These are phyloP conservation scores for Colletotrichum sp. DNA, from an alignment of 2,329 filamentous ascomycete genomes.

Conservation along the genomic window DNA sequence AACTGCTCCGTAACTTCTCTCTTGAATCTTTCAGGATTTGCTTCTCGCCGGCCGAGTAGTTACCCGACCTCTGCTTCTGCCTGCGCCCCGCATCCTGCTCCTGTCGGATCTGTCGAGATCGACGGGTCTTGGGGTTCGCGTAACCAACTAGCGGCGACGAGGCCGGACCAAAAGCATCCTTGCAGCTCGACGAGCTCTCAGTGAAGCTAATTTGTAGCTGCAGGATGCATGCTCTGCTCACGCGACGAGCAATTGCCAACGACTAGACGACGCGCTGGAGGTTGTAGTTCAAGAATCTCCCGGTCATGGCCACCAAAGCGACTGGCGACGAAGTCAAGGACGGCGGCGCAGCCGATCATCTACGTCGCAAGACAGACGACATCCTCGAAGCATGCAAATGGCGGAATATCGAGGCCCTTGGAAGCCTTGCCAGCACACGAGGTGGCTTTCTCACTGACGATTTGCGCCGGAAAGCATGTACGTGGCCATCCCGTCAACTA, in stretches of 20 bases:
- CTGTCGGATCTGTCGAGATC: background rate
- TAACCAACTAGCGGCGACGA: background rate
- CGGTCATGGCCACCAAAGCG: background rate
- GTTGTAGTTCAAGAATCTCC: background rate
- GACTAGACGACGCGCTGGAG: background rate
- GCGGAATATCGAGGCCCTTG: constrained; percentile 61
- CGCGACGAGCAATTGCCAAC: background rate
- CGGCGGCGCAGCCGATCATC: constrained; percentile 5
- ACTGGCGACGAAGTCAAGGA: background rate
- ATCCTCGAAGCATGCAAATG: constrained; percentile 66
- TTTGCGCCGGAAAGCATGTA: constrained; percentile 79
- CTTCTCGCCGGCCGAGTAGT: background rate
- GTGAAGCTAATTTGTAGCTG: background rate
- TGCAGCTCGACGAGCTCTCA: background rate
- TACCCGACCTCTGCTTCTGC: background rate
- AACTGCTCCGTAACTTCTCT: background rate
- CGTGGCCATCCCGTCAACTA: constrained; percentile 41
- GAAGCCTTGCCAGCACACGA: constrained; percentile 62
- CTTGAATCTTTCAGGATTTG: background rate
- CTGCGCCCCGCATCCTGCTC: background rate
- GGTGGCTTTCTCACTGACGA: constrained; percentile 73
- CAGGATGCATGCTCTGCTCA: background rate
- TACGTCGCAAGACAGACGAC: constrained; percentile 44
- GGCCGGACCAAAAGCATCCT: background rate
- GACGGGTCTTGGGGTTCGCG: background rate